Percentiles rank a stretch among this genome's conserved stretches.
phyloP scores from a whole-genome alignment of 169 alveolate genomes.

The Plasmodium vinckei region DNA sequence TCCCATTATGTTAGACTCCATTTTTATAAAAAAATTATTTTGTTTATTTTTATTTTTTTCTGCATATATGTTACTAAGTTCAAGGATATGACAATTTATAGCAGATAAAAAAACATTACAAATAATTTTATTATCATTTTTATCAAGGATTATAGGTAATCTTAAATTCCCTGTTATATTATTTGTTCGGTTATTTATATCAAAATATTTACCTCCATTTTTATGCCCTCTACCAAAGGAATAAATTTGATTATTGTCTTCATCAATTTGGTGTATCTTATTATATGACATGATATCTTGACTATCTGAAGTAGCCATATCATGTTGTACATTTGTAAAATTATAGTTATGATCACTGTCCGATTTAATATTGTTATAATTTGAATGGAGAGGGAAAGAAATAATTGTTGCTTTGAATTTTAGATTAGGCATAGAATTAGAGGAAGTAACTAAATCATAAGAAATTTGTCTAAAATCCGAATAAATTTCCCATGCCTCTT shows the following conservation, averaged over 20 bases:
- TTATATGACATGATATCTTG: no score
- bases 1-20: constrained; percentile 17
- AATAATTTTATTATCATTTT: not conserved
- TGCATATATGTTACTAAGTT: constrained; percentile 59
- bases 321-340: no score
- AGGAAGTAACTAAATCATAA: constrained; percentile 8
- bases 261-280: no score
- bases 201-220: no score
- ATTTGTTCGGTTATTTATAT: no score
- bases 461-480: constrained; percentile 17
- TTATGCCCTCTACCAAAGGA: no score
- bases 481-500: constrained; percentile 23
- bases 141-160: no score
- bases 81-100: constrained; percentile 41
- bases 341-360: not conserved
- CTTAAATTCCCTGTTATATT: no score
- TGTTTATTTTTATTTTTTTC: constrained; percentile 43
- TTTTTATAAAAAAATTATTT: constrained; percentile 45
- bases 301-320: no score
- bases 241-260: no score
- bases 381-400: constrained; percentile 13
- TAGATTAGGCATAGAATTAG: not conserved
- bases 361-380: not conserved
- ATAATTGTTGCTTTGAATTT: constrained; percentile 35
- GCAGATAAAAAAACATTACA: constrained; percentile 54